Conservation (phyloP, 1,139 yeast genomes). For the Saccharomyces hybrid region DNA sequence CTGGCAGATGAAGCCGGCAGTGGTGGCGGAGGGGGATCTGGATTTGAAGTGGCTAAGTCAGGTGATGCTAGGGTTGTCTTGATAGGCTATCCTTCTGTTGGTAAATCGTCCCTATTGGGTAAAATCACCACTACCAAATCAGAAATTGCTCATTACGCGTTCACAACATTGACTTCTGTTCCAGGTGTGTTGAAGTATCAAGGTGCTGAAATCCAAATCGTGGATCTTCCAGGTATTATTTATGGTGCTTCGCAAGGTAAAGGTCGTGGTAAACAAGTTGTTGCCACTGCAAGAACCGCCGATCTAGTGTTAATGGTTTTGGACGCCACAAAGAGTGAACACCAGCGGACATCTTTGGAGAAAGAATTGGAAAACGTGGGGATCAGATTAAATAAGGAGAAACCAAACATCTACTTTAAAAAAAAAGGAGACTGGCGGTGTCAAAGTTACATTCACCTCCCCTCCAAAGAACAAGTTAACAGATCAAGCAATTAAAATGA, state of each 20-base stretch:
- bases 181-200: constrained; percentile 92
- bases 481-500: constrained; percentile 69
- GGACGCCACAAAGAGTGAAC: constrained; percentile 89
- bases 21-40: constrained; percentile 65
- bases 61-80: constrained; percentile 95
- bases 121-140: constrained; percentile 89
- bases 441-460: constrained; percentile 68
- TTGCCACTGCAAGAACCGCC: constrained; percentile 91
- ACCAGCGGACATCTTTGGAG: constrained; percentile 81
- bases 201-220: constrained; percentile 94
- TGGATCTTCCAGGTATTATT: constrained; percentile 94
- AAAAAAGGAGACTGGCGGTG: constrained; percentile 83
- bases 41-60: constrained; percentile 90
- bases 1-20: constrained; percentile 84
- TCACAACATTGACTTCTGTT: constrained; percentile 92
- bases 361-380: constrained; percentile 91
- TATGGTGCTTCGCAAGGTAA: constrained; percentile 96
- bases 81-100: constrained; percentile 96
- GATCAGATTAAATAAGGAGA: constrained; percentile 70
- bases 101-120: constrained; percentile 82
- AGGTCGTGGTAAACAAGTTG: constrained; percentile 95
- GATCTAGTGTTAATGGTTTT: constrained; percentile 87
- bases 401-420: constrained; percentile 75
- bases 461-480: constrained; percentile 71
- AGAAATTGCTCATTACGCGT: constrained; percentile 90